Percentiles rank a stretch among this genome's conserved stretches.
phyloP scores from a whole-genome alignment of 345 rosid genomes.

The Schrenkiella parvula region DNA sequence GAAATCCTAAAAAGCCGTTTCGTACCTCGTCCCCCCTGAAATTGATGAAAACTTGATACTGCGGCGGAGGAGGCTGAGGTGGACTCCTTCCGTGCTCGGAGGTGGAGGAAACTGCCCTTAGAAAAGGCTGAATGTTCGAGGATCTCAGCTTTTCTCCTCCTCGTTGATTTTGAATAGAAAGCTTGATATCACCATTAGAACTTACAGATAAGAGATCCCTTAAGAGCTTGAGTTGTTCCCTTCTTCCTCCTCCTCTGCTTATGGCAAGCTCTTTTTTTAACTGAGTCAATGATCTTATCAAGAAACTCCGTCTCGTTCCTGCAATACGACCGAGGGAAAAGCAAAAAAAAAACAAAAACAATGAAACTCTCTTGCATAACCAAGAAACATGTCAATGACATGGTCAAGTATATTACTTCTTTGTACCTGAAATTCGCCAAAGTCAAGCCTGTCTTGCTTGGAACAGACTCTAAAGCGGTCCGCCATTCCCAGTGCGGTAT shows the following conservation, averaged over 20 bases:
- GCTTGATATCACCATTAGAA: background rate
- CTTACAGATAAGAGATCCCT: background rate
- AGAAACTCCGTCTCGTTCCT: background rate
- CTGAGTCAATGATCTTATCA: background rate
- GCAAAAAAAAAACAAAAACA: too few species aligned
- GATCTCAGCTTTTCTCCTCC: background rate
- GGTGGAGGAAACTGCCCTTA: background rate
- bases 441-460: background rate
- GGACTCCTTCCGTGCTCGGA: too few species aligned
- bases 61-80: background rate
- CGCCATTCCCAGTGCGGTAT: background rate
- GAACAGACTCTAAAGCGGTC: background rate
- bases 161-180: background rate
- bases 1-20: background rate
- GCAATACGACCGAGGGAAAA: background rate
- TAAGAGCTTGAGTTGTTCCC: background rate
- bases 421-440: background rate
- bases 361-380: too few species aligned
- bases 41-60: slow-evolving; percentile 11
- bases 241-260: background rate
- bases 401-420: background rate
- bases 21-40: background rate
- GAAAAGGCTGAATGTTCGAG: background rate
- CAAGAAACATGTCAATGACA: background rate
- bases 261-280: background rate